These are phyloP conservation scores for Rubroshorea leprosula DNA, from an alignment of 345 rosid species.

Conservation along the genomic window DNA sequence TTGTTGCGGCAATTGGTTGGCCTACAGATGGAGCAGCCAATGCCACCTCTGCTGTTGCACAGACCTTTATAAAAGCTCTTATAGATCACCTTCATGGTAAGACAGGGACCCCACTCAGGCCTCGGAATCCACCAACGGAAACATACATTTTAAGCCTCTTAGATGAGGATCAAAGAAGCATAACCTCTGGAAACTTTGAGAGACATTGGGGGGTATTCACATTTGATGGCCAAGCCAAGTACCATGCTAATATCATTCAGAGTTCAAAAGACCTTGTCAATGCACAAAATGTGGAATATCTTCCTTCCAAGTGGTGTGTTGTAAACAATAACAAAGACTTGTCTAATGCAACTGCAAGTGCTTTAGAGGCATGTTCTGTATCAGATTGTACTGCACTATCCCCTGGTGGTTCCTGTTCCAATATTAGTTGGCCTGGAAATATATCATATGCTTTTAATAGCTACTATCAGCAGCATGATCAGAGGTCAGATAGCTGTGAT, in stretches of 20 bases:
- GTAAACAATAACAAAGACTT: conserved; percentile 63
- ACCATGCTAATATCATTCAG: conserved; percentile 48
- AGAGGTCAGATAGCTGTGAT: conserved; percentile 61
- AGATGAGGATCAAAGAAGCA: conserved; percentile 66
- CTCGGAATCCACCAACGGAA: conserved; percentile 49
- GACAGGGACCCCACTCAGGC: conserved; percentile 52
- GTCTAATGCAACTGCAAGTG: conserved; percentile 59
- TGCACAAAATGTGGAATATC: conserved; percentile 69
- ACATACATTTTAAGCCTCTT: conserved; percentile 64
- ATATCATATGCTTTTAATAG: conserved; percentile 84
- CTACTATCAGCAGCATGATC: conserved; percentile 83
- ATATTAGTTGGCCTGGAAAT: conserved; percentile 71
- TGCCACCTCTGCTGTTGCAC: conserved; percentile 54
- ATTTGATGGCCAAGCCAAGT: conserved; percentile 93
- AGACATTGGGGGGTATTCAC: conserved; percentile 92
- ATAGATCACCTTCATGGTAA: conserved; percentile 56
- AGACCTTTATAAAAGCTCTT: conserved; percentile 57
- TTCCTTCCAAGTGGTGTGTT: conserved; percentile 82
- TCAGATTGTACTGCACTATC: conserved; percentile 69
- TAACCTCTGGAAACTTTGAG: conserved; percentile 62
- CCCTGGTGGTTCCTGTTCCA: conserved; percentile 71
- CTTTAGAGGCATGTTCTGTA: conserved; percentile 55
- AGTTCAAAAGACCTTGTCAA: conserved; percentile 46
- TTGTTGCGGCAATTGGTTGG: conserved; percentile 80
- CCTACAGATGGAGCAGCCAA: conserved; percentile 87